Percentiles rank a stretch among this genome's conserved stretches.
These are phyloP conservation scores for Globisporangium echinulatum DNA, from an alignment of 352 stramenopile genomes.

Conservation along the genomic window DNA sequence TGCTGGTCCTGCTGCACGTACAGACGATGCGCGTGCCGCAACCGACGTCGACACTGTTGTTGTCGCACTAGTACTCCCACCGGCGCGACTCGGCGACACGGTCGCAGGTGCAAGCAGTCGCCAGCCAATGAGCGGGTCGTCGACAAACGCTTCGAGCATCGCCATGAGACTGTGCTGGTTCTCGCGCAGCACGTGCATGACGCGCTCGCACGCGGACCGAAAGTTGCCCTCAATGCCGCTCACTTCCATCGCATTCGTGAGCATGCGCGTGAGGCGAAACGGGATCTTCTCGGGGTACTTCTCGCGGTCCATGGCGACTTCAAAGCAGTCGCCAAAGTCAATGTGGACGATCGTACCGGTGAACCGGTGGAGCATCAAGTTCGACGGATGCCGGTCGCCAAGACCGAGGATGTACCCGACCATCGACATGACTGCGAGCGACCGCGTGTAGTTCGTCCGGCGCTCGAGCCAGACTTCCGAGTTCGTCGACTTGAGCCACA, in stretches of 20 bases:
- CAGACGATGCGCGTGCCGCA: constrained; percentile 16
- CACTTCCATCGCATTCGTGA: constrained; percentile 98
- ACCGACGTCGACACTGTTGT: constrained; percentile 13
- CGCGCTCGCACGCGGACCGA: constrained; percentile 94
- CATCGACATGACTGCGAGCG: constrained; percentile 99
- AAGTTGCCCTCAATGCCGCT: constrained; percentile 98
- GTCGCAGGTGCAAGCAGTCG: constrained; percentile 82
- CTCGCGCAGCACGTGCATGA: constrained; percentile 96
- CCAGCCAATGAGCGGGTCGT: constrained; percentile 99
- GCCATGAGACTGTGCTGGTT: constrained; percentile 97
- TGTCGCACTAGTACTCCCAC: constrained; percentile 6
- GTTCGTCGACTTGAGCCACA: constrained; percentile 94
- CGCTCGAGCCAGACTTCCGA: constrained; percentile 98
- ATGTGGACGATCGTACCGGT: constrained; percentile 98
- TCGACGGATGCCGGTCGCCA: constrained; percentile 98
- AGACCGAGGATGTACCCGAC: constrained; percentile 98
- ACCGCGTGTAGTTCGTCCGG: constrained; percentile 96
- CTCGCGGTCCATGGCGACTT: constrained; percentile 98
- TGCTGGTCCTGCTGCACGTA: not conserved
- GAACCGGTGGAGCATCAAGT: constrained; percentile 98
- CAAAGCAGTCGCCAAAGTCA: constrained; percentile 96
- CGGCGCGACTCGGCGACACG: constrained; percentile 31
- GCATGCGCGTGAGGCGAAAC: constrained; percentile 98
- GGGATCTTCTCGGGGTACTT: constrained; percentile 99
- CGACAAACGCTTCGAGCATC: constrained; percentile 99